Percentiles rank a stretch among this genome's conserved stretches.
Conservation (phyloP, 257 asterid genomes). For the Plantago elongata region DNA sequence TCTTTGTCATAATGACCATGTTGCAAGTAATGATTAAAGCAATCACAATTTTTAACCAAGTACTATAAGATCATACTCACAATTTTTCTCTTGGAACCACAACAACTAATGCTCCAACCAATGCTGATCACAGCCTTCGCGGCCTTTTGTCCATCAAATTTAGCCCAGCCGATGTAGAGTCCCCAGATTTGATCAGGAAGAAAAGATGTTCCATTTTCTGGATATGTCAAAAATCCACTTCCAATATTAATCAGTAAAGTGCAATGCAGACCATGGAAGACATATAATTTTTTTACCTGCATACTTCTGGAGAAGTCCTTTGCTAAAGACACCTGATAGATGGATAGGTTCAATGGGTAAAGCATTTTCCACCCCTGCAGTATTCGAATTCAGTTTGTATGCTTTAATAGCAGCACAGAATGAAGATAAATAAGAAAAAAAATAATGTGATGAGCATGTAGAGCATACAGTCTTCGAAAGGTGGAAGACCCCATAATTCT, state of each 20-base stretch:
- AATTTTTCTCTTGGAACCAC: conserved; percentile 41
- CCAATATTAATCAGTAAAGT: background rate
- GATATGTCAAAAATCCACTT: conserved; percentile 15
- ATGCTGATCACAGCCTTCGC: conserved; percentile 53
- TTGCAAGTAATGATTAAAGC: background rate
- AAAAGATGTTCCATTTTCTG: conserved; percentile 41
- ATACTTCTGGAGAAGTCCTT: conserved; percentile 45
- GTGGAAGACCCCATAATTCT: conserved; percentile 87
- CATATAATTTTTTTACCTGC: conserved; percentile 41
- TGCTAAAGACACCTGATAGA: conserved; percentile 38
- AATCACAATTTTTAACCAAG: background rate
- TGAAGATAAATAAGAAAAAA: conserved; percentile 5
- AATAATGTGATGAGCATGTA: background rate
- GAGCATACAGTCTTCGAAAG: conserved; percentile 63
- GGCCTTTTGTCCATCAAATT: conserved; percentile 34
- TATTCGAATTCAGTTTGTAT: conserved; percentile 16
- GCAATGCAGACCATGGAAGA: background rate
- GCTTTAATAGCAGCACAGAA: conserved; percentile 10
- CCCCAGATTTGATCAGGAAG: conserved; percentile 79
- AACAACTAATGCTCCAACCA: conserved; percentile 48
- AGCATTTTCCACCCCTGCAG: conserved; percentile 60
- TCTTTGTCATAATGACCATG: background rate
- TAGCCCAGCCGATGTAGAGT: conserved; percentile 75
- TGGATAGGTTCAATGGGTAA: conserved; percentile 62
- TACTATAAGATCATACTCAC: conserved; percentile 34